Conservation (phyloP, 2,329 filamentous ascomycete genomes). For the Stagonosporopsis vannaccii region DNA sequence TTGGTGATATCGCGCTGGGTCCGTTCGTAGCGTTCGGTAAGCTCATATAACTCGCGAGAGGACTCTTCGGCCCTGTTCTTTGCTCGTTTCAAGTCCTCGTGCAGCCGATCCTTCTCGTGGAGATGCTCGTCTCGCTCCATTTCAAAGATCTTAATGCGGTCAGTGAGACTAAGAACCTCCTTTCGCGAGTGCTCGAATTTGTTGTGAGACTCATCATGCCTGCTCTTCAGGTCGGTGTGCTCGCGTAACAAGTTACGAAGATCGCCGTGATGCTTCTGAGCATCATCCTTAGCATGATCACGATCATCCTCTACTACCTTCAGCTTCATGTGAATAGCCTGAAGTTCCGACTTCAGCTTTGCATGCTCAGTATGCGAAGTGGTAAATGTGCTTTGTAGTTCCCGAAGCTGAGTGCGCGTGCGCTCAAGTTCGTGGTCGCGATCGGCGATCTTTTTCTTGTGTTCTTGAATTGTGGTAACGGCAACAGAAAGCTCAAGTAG, state of each 20-base stretch:
- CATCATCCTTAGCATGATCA: constrained; percentile 29
- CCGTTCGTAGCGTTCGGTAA: constrained; percentile 33
- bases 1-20: constrained; percentile 31
- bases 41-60: constrained; percentile 30
- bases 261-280: constrained; percentile 32
- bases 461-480: constrained; percentile 27
- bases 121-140: constrained; percentile 33
- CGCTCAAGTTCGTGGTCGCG: constrained; percentile 30
- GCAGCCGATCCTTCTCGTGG: constrained; percentile 34
- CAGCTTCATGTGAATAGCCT: constrained; percentile 26
- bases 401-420: constrained; percentile 26
- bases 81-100: constrained; percentile 32
- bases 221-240: constrained; percentile 37
- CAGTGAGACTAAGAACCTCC: constrained; percentile 27
- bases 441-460: constrained; percentile 34
- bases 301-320: constrained; percentile 30
- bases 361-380: constrained; percentile 24
- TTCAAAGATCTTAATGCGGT: constrained; percentile 34
- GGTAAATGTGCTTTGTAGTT: constrained; percentile 20
- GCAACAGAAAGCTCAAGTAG: constrained; percentile 32
- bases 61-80: constrained; percentile 29
- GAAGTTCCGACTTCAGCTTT: constrained; percentile 27
- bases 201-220: constrained; percentile 22
- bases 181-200: constrained; percentile 34
- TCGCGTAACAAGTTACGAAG: constrained; percentile 29